phyloP scores from a whole-genome alignment of 2,329 filamentous ascomycete species.

The Botryotinia convoluta region DNA sequence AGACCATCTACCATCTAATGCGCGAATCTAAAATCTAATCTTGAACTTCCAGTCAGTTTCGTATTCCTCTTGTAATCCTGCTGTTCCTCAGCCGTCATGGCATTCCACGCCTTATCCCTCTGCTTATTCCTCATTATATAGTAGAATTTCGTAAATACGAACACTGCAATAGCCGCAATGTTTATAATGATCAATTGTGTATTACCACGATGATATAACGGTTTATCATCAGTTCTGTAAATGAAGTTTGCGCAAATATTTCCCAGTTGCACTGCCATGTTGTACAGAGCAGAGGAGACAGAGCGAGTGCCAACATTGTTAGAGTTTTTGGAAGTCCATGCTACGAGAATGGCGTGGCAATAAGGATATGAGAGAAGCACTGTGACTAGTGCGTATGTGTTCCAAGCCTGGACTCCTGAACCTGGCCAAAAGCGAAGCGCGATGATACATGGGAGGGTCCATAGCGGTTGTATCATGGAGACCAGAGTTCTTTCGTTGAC shows the following conservation, averaged over 20 bases:
- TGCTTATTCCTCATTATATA: conserved; percentile 47
- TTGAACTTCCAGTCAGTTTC: conserved; percentile 41
- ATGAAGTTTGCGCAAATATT: conserved; percentile 44
- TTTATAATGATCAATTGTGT: conserved; percentile 53
- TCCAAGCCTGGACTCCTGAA: conserved; percentile 35
- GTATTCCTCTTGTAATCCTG: conserved; percentile 40
- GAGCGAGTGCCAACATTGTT: conserved; percentile 61
- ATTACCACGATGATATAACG: conserved; percentile 57
- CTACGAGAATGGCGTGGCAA: conserved; percentile 38
- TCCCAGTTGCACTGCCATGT: conserved; percentile 46
- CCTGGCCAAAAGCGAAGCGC: conserved; percentile 38
- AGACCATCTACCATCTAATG: conserved; percentile 30
- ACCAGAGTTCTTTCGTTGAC: conserved; percentile 42
- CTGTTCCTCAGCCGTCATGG: conserved; percentile 45
- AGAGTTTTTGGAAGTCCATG: conserved; percentile 54
- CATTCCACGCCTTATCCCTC: conserved; percentile 44
- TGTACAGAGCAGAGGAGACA: conserved; percentile 62
- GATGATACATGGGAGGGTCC: conserved; percentile 44
- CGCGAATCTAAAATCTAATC: conserved; percentile 42
- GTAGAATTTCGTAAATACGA: conserved; percentile 49
- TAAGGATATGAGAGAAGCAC: conserved; percentile 35
- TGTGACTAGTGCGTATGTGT: conserved; percentile 40
- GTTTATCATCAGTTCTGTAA: conserved; percentile 50
- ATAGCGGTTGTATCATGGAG: conserved; percentile 40
- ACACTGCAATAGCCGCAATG: conserved; percentile 46